Percentiles rank a stretch among this genome's conserved stretches.
phyloP scores from a whole-genome alignment of 805 yeast species.

The Candida manassasensis region DNA sequence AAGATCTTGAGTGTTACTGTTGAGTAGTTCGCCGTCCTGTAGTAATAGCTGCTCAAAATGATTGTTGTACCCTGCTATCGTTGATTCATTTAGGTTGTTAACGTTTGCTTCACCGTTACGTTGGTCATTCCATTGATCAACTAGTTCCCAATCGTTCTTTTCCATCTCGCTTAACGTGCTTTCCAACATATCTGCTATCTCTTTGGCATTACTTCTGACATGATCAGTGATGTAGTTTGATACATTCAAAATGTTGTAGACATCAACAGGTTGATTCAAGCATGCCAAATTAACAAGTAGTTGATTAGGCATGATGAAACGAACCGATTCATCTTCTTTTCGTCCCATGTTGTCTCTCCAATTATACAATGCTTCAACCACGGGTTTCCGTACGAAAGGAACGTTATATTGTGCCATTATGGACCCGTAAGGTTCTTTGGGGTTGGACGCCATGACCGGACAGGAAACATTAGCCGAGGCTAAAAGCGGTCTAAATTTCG shows the following conservation, averaged over 20 bases:
- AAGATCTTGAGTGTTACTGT: conserved; percentile 4
- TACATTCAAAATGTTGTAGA: conserved; percentile 48
- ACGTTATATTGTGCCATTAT: conserved; percentile 64
- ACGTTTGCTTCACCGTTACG: conserved; percentile 13
- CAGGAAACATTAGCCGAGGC: conserved; percentile 35
- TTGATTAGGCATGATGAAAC: conserved; percentile 82
- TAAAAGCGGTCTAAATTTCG: conserved; percentile 53
- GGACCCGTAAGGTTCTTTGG: conserved; percentile 61
- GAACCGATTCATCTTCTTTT: conserved; percentile 73
- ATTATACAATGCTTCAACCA: conserved; percentile 57
- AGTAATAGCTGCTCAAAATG: conserved; percentile 10
- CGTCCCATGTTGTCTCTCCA: conserved; percentile 87
- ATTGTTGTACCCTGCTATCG: conserved; percentile 2
- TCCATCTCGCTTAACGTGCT: conserved; percentile 30
- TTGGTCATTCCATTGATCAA: conserved; percentile 23
- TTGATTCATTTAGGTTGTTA: conserved; percentile 8
- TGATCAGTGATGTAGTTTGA: conserved; percentile 45
- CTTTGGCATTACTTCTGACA: conserved; percentile 55
- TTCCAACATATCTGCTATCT: conserved; percentile 55
- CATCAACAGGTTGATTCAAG: conserved; percentile 49
- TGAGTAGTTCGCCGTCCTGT: conserved; percentile 10
- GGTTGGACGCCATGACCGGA: conserved; percentile 43
- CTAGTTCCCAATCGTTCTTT: conserved; percentile 33
- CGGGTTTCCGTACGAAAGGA: conserved; percentile 45
- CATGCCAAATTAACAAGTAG: conserved; percentile 58